Base-by-base conservation (phyloP, 768 basidiomycete genomes). In the Xanthoconium purpureum region DNA sequence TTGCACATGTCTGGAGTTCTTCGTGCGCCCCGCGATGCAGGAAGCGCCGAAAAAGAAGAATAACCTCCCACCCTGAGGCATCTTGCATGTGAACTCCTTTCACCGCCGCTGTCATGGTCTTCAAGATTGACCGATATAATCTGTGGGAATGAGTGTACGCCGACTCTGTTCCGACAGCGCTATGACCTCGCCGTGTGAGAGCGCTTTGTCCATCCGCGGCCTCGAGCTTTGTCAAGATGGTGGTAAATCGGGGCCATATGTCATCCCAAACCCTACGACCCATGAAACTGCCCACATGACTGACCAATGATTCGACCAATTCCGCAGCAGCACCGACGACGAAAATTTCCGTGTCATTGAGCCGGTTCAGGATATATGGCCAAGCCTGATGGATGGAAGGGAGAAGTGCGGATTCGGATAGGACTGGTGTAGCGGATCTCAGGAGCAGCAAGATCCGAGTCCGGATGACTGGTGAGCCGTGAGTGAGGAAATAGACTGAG, bases 301-400 rank as follows among this genome's bases (percentile, higher is more conserved):
- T 73, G 0, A 84, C 81, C 38, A 99, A 76, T 1, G 81, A 73
- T 61, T 90, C 88, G n/a, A 98, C 74, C 43, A 97, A 74, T 5
- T 72, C 74, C 1, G 88, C 85, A 1, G 92, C 87, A 24, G 89
- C 88, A 52, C 82, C 81, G 58, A 94, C 82, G 30, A 98, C 93
- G 63, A 84, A 94, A 0, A 84, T 74, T 66, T 94, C 89, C 0
- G 77, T 43, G 64, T 94, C 91, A 14, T 71, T 67, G 13, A 98
- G 77, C 9, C 96, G 82, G 62, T 93, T 93, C 53, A 98, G 73
- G 62, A 99, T 84, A 70, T 88, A 91, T n/a, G 93, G 92, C 97
- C 97, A 99, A 2, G 91, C 88, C 20, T 82, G 80, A 71, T 98
- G 91, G 36, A 98, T 82, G 6, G 89, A 80, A 3, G 94, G 90